Conservation (phyloP, 2,329 filamentous ascomycete genomes). For the Pseudogymnoascus sp. region DNA sequence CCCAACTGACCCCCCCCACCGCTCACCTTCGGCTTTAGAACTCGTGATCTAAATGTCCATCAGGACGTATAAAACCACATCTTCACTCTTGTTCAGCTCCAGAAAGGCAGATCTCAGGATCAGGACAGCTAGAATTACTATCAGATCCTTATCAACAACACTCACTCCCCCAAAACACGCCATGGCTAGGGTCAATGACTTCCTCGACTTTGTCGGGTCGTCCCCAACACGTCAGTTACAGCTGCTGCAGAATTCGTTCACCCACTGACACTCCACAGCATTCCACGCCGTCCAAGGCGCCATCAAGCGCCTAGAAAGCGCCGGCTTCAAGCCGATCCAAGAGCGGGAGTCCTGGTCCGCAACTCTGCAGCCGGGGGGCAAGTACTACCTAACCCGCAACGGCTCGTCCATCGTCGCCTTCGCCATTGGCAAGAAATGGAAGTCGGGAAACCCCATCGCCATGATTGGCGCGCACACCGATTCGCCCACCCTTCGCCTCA, state of each 20-base stretch:
- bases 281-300: conserved; percentile 88
- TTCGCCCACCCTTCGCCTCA: conserved; percentile 83
- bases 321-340: conserved; percentile 81
- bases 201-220: conserved; percentile 87
- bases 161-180: conserved; percentile 15
- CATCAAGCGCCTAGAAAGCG: conserved; percentile 66
- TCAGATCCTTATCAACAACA: neutral
- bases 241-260: conserved; percentile 11
- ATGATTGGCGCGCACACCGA: conserved; percentile 97
- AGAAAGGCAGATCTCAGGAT: neutral
- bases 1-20: neutral
- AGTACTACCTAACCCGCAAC: conserved; percentile 95
- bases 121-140: neutral
- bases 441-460: conserved; percentile 79
- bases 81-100: neutral
- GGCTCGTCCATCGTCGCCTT: conserved; percentile 88
- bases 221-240: conserved; percentile 74
- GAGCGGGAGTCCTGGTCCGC: conserved; percentile 86
- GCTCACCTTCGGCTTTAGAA: neutral
- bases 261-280: conserved; percentile 45
- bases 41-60: neutral
- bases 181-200: conserved; percentile 48
- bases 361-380: conserved; percentile 74
- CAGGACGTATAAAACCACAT: neutral
- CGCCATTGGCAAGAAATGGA: conserved; percentile 84